Evolutionary conservation across 345 rosid species (phyloP).

Genomic region (Pseudoturritis turrita): DNA sequence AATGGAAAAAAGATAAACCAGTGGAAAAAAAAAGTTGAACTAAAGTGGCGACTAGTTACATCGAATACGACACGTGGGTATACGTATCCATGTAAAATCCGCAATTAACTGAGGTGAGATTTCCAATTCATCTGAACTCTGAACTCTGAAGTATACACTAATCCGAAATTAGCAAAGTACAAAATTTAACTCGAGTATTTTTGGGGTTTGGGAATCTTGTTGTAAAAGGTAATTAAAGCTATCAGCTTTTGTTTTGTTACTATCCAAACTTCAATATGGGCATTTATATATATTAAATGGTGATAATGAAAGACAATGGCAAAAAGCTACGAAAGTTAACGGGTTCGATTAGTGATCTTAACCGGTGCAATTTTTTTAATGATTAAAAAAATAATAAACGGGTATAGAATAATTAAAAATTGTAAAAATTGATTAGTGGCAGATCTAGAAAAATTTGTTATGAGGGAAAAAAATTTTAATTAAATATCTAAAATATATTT

Average conservation of each 20-base stretch:
- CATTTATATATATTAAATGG: background rate
- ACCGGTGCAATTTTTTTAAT: too few relatives aligned
- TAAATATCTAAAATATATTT: too few relatives aligned
- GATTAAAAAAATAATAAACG: too few relatives aligned
- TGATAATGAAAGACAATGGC: background rate
- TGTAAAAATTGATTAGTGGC: too few relatives aligned
- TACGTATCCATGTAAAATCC: constrained; percentile 31
- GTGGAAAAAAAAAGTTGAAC: background rate
- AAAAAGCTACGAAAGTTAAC: too few relatives aligned
- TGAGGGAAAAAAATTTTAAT: too few relatives aligned
- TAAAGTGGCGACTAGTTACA: background rate
- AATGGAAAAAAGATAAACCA: background rate
- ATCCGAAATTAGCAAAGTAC: constrained; percentile 24
- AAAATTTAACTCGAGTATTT: constrained; percentile 17
- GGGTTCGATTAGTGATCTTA: too few relatives aligned
- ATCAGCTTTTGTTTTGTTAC: constrained; percentile 21
- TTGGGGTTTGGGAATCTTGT: background rate
- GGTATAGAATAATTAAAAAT: too few relatives aligned
- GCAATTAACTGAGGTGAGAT: constrained; percentile 31
- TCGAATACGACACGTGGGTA: constrained; percentile 17
- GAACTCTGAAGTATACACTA: constrained; percentile 6
- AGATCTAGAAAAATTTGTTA: too few relatives aligned
- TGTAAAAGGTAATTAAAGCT: constrained; percentile 12
- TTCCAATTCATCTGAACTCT: constrained; percentile 27
- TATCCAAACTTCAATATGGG: constrained; percentile 12